Conservation (phyloP, 2,329 filamentous ascomycete genomes). For the Chrysosporium keratinophilum region DNA sequence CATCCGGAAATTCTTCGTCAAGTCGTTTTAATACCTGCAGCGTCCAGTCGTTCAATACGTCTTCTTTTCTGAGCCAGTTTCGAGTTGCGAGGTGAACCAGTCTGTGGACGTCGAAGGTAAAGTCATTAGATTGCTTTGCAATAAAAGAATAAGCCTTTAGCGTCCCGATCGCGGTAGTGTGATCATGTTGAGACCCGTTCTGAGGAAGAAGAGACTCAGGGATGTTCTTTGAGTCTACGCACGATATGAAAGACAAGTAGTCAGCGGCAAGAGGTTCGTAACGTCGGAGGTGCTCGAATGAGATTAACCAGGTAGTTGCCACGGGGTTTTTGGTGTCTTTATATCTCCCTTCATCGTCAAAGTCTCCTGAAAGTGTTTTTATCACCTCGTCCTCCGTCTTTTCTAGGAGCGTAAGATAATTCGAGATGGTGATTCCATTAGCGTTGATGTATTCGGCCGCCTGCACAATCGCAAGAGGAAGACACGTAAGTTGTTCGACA, state of each 20-base stretch:
- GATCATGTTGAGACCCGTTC: too few species aligned
- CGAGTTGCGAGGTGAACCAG: not conserved
- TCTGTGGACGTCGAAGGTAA: not conserved
- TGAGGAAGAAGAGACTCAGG: not conserved
- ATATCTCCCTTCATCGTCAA: not conserved
- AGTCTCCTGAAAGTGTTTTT: not conserved
- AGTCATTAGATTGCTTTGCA: not conserved
- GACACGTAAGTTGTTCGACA: not conserved
- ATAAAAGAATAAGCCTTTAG: not conserved
- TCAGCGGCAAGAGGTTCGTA: not conserved
- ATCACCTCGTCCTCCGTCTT: not conserved
- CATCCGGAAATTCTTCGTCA: not conserved
- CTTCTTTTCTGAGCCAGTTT: not conserved
- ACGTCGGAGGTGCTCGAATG: not conserved
- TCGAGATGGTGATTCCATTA: not conserved
- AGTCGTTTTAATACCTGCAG: not conserved
- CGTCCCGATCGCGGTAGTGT: not conserved
- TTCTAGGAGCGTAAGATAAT: not conserved
- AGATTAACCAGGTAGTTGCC: not conserved
- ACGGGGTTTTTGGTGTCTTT: not conserved
- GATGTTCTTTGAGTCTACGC: not conserved
- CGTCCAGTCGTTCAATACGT: not conserved
- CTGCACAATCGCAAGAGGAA: conserved; percentile 1
- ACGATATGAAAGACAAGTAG: not conserved
- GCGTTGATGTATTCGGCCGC: not conserved